Evolutionary conservation across 1,139 yeast species (phyloP), one percentile per base, ranked within the genome.

Genomic region (Nakaseomyces glabratus): DNA sequence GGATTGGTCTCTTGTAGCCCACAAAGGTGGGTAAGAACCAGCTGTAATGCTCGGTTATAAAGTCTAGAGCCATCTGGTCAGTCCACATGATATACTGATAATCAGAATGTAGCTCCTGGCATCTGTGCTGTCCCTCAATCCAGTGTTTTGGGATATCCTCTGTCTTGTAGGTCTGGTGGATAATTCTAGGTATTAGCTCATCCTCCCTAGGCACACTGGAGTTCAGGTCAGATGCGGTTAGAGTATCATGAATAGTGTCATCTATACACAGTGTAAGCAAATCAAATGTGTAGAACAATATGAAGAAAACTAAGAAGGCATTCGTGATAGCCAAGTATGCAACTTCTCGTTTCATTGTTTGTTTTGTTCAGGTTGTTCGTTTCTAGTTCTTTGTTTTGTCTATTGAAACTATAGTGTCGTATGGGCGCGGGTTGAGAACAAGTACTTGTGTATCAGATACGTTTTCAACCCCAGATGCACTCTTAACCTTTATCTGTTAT

Each of bases 71-170:
- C 76, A 71, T 76, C 35, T 73, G 79, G 57, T 88, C 96, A 6
- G 96, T 86, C 97, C 97, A 86, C 31, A 82, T 58, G 33, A 80
- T 81, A 61, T 85, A 85, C 57, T 82, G 74, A 59, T 82, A 86
- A 57, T 85, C 95, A 2, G 90, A 90, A 57, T 88, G 93, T 40
- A 79, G 60, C 43, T 78, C 80, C 35, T 73, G 68, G 57, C 95
- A 84, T 15, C 73, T 72, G 51, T 74, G 69, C 55, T 82, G 95
- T 16, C 94, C 86, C 2, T 69, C 69, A 46, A 63, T 62, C 97
- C 97, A 86, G 37, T 72, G 65, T 31, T 75, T 84, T 2, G 96
- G 97, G 18, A 86, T 72, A 17, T 75, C 70, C 14, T 63, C 70
- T 18, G 82, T 79, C 58, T 84, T 86, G 61, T 86, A 86, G 11